Conservation (phyloP, 768 basidiomycete genomes). For the Podaxis pistillaris region DNA sequence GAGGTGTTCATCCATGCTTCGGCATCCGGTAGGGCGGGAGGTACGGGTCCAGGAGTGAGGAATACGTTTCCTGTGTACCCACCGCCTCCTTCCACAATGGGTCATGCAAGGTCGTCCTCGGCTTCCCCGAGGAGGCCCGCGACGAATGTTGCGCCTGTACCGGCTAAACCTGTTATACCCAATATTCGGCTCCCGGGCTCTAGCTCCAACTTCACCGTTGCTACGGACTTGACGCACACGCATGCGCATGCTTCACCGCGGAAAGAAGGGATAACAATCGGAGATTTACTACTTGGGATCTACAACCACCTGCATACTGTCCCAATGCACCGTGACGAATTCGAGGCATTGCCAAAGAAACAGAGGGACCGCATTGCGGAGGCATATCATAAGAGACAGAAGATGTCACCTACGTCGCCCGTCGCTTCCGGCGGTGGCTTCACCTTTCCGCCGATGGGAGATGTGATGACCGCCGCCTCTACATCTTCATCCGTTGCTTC, state of each 20-base stretch:
- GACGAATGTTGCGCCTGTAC: not conserved
- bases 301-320: slow-evolving; percentile 31
- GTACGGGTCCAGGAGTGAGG: not conserved
- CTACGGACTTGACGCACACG: not conserved
- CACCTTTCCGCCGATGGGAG: not conserved
- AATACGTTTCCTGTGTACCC: not conserved
- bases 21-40: not conserved
- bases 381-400: slow-evolving; percentile 32
- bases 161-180: not conserved
- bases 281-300: slow-evolving; percentile 50
- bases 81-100: not conserved
- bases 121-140: slow-evolving; percentile 31
- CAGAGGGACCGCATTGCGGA: slow-evolving; percentile 41
- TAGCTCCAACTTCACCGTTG: not conserved
- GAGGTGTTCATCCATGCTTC: not conserved
- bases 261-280: slow-evolving; percentile 44
- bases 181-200: not conserved
- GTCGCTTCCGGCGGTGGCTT: no score
- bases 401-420: not conserved
- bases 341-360: slow-evolving; percentile 38
- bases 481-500: slow-evolving; percentile 39
- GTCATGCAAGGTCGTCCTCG: not conserved
- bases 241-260: not conserved
- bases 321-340: slow-evolving; percentile 40
- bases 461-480: slow-evolving; percentile 34